Evolutionary conservation across 192 early-diverging fungal species (phyloP).

Genomic region (Linnemannia hyalina): DNA sequence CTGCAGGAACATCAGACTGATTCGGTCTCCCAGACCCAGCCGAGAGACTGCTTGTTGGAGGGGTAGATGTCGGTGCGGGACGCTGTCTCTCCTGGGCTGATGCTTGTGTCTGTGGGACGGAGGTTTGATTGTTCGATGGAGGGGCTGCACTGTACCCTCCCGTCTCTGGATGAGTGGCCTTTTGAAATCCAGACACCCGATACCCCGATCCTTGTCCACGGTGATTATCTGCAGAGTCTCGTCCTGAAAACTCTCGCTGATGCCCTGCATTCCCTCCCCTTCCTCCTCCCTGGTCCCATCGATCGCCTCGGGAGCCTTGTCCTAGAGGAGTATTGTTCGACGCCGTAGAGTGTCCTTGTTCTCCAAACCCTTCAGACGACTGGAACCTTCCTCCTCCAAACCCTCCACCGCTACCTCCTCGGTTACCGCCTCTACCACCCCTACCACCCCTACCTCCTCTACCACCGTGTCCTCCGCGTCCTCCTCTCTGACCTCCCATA

Average conservation of each 20-base stretch:
- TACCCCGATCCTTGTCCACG: constrained; percentile 23
- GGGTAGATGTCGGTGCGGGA: neutral
- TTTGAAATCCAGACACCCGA: constrained; percentile 50
- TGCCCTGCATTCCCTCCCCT: neutral
- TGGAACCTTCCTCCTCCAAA: constrained; percentile 50
- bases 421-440: constrained; percentile 60
- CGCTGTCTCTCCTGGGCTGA: neutral
- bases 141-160: constrained; percentile 5
- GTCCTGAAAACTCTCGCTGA: neutral
- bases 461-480: constrained; percentile 61
- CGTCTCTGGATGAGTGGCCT: constrained; percentile 40
- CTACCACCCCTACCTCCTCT: constrained; percentile 61
- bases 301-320: constrained; percentile 20
- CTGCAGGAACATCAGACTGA: neutral
- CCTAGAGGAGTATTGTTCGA: constrained; percentile 37
- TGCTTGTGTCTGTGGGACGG: neutral
- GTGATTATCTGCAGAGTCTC: neutral
- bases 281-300: constrained; percentile 1
- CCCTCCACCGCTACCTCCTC: constrained; percentile 46
- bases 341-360: constrained; percentile 19
- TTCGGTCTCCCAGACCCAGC: neutral
- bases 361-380: constrained; percentile 1
- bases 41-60: neutral
- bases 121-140: neutral
- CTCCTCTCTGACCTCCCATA: constrained; percentile 41